Evolutionary conservation across 805 yeast species (phyloP).

Genomic region (Candida manassasensis): DNA sequence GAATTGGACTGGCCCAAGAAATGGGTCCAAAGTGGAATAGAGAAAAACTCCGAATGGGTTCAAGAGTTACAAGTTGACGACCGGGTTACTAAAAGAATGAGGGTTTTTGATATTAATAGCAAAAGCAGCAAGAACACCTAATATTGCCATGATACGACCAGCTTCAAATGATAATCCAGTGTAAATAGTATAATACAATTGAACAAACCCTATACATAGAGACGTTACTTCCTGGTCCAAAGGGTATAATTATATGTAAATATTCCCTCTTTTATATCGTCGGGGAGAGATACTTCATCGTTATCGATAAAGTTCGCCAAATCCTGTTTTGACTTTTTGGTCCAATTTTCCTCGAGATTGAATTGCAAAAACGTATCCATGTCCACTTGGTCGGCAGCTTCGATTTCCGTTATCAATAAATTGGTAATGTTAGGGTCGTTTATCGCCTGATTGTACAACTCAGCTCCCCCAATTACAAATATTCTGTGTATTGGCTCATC

Average conservation of each 20-base stretch:
- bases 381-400: conserved; percentile 32
- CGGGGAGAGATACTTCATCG: conserved; percentile 11
- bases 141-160: too few species aligned
- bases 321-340: conserved; percentile 24
- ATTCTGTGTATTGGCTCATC: conserved; percentile 45
- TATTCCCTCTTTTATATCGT: conserved; percentile 34
- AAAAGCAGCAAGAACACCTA: neutral
- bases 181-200: neutral
- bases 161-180: neutral
- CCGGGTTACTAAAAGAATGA: conserved; percentile 52
- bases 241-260: conserved; percentile 56
- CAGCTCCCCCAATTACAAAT: conserved; percentile 91
- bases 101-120: conserved; percentile 35
- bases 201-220: neutral
- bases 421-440: conserved; percentile 42
- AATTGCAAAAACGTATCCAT: conserved; percentile 71
- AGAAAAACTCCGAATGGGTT: conserved; percentile 83
- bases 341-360: conserved; percentile 27
- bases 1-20: conserved; percentile 82
- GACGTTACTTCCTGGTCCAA: conserved; percentile 38
- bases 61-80: conserved; percentile 67
- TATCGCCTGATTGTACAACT: conserved; percentile 62
- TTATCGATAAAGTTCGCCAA: conserved; percentile 37
- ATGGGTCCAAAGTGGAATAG: conserved; percentile 77
- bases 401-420: conserved; percentile 67